Base-by-base conservation (phyloP, 768 basidiomycete genomes). In the Cantharellus anzutake region DNA sequence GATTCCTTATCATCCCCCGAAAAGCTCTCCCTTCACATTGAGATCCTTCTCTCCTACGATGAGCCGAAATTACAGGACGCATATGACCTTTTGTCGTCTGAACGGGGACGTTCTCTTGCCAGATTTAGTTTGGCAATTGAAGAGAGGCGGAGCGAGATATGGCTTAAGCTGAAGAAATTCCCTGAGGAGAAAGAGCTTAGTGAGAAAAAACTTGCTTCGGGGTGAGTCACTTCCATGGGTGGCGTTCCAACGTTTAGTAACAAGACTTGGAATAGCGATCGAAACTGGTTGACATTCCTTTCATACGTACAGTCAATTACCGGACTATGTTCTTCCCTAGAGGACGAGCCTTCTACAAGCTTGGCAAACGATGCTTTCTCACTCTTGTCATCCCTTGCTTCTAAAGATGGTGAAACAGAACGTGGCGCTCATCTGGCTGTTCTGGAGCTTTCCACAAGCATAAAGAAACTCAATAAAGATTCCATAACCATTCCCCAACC, bases 261-360 rank as follows among this genome's bases (percentile, higher is more conserved):
- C 44, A 48, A 48, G 29, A 11, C 44, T 48, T 29, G 11, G 7
- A 55, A n/a, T 59, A 79, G 87, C 42, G 84, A 90, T 65, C 82
- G 86, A 42, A 90, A 90, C 65, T 91, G 89, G 88, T 73, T 86
- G 3, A 86, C 88, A 65, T 88, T 90, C 67, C 68, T 86, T 50
- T 77, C 86, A 3, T 70, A 89, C 29, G 69, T 90, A 3, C 82
- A 90, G 62, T 80, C 79, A 1, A 75, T 81, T 44, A 65, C 69
- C 0, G 40, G 14, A 20, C 42, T 42, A 5, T 16, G 53, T 16
- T 35, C 60, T 0, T 29, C 58, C 37, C 59, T 61, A n/a, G 59
- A 61, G n/a, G 63, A 60, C 38, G 48, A n/a, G 3, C 51, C 60
- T 41, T 39, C 44, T 58, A 52, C 34, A 41, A 42, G n/a, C 16